Evolutionary conservation across 2,329 filamentous ascomycete genomes (phyloP).

Genomic region (Knoxdaviesia capensis): DNA sequence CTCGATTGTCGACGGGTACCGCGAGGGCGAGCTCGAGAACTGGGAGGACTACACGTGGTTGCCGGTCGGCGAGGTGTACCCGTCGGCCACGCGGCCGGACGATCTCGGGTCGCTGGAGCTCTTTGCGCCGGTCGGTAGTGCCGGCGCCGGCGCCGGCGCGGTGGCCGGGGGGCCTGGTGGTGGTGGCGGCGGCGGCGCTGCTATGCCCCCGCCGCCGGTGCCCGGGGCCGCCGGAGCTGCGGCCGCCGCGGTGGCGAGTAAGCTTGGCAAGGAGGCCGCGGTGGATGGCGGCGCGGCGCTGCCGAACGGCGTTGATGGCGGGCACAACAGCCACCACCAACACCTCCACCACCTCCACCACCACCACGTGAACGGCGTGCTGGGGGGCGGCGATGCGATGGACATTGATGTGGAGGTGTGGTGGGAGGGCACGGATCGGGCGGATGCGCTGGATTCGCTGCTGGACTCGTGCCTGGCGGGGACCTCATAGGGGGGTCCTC

Average conservation of each 20-base stretch:
- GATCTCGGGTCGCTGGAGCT: no score
- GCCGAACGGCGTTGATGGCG: constrained; percentile 13
- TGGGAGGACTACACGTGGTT: constrained; percentile 39
- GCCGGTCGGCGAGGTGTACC: constrained; percentile 17
- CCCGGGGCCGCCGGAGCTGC: no score
- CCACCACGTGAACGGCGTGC: not conserved
- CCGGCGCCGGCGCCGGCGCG: no score
- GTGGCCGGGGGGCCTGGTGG: constrained; percentile 2
- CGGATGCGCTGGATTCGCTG: constrained; percentile 34
- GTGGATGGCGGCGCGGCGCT: constrained; percentile 13
- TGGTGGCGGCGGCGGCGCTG: not conserved
- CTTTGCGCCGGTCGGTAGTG: no score
- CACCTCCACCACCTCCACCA: not conserved
- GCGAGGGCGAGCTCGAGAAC: constrained; percentile 56
- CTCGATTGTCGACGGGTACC: constrained; percentile 47
- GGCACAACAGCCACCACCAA: not conserved
- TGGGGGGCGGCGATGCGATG: constrained; percentile 27
- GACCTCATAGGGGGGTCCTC: not conserved
- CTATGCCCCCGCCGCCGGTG: no score
- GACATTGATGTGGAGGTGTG: constrained; percentile 35
- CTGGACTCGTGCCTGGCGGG: constrained; percentile 34
- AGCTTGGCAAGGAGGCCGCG: constrained; percentile 5
- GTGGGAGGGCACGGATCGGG: constrained; percentile 39
- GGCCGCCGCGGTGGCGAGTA: no score
- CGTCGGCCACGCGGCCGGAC: no score